A percentile compares a stretch with the other conserved stretches of the same genome.
These are phyloP conservation scores for Debaryomyces fabryi DNA, from an alignment of 1,139 yeast genomes.

Conservation along the genomic window DNA sequence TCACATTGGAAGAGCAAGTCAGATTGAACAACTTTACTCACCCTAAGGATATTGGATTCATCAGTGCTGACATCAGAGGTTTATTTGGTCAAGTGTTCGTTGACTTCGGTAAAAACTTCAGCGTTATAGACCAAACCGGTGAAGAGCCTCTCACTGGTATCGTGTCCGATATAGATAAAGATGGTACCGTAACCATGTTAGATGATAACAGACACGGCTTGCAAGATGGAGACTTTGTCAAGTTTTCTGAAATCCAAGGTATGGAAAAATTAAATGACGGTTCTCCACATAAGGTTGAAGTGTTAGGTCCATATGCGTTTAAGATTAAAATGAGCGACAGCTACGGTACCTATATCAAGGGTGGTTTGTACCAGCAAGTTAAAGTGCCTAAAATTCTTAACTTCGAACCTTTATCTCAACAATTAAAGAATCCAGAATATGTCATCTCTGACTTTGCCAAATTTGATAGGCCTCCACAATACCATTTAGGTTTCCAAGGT, in stretches of 20 bases:
- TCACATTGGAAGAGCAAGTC: conserved; percentile 73
- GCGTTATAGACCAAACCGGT: conserved; percentile 83
- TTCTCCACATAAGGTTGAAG: conserved; percentile 72
- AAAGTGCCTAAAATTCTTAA: conserved; percentile 71
- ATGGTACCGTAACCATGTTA: conserved; percentile 90
- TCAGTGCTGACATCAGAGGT: conserved; percentile 82
- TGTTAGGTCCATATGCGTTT: conserved; percentile 92
- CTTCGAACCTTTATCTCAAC: conserved; percentile 67
- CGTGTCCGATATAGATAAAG: conserved; percentile 82
- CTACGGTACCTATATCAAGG: conserved; percentile 70
- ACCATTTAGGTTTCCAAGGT: conserved; percentile 92
- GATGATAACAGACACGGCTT: conserved; percentile 93
- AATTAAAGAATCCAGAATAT: conserved; percentile 76
- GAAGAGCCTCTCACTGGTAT: conserved; percentile 90
- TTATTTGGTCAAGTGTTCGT: conserved; percentile 87
- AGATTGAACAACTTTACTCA: conserved; percentile 78
- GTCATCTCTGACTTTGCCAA: conserved; percentile 88
- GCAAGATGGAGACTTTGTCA: conserved; percentile 89
- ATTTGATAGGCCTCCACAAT: conserved; percentile 86
- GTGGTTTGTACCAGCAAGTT: conserved; percentile 92
- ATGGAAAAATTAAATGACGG: conserved; percentile 69
- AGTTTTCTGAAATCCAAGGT: conserved; percentile 86
- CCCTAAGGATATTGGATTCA: conserved; percentile 70
- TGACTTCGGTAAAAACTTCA: conserved; percentile 83
- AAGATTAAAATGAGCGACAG: conserved; percentile 58